Base-by-base conservation (phyloP, 1,139 yeast species). In the Trichomonascaceae sp. region DNA sequence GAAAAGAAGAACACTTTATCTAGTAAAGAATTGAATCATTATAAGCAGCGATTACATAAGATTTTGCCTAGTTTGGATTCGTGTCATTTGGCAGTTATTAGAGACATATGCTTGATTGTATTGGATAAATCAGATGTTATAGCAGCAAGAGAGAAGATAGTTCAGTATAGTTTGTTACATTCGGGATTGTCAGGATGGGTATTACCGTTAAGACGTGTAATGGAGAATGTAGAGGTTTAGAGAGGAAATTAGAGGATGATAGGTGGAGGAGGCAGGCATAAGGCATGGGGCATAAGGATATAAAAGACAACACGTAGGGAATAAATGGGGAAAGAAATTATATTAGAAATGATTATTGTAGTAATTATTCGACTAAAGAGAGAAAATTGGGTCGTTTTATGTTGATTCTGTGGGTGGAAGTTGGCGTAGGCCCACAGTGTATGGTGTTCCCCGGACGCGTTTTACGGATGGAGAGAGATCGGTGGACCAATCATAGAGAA, bases 181-280 rank as follows among this genome's bases (percentile, higher is more conserved):
- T 79, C 74, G 54, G 83, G 83, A 1, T 78, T 78, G 3, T 75
- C 83, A 51, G 58, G 67, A 15, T 83, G 87, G 87, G 78, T 82
- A 53, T 69, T 77, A 19, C 83, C 86, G 3, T 66, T 83, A 49
- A 75, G 80, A 53, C 79, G 78, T 60, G 64, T 81, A 2, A 64
- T 81, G 24, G 83, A 78, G 53, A 53, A 58, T 8, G 53, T 48
- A 9, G 22, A 17, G 18, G n/a, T 48, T 5, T 48, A 48, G n/a
- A n/a, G n/a, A n/a, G 38, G 43, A 5, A 9, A 15, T 13, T 44
- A 3, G 24, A 2, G 24, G 45, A 43, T 4, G 13, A 3, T 18
- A 43, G 20, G 45, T 17, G 2, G 5, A 27, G 32, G 32, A 10
- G 10, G 32, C 24, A 22, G 24, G 6, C 6, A 22, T 3, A 6